Evolutionary conservation across 495 filamentous ascomycete species (phyloP).

Genomic region (Xylaria venustula): DNA sequence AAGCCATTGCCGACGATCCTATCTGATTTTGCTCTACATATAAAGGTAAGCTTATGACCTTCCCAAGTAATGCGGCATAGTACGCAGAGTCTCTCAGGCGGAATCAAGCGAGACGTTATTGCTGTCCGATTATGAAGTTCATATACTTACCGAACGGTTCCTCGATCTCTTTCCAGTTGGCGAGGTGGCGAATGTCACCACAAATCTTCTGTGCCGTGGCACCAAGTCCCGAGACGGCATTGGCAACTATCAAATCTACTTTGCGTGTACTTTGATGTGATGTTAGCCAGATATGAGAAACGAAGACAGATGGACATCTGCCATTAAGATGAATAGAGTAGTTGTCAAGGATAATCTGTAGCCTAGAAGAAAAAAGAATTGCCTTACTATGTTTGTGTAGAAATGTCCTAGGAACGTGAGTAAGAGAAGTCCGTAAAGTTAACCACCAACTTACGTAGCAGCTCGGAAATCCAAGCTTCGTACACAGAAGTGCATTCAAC

Average conservation of each 20-base stretch:
- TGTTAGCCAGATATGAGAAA: neutral
- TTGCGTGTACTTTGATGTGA: conserved; percentile 63
- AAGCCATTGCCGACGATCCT: conserved; percentile 60
- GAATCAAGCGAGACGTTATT: too few species aligned
- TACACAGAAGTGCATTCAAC: conserved; percentile 72
- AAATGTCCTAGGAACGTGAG: conserved; percentile 18
- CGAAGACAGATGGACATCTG: too few species aligned
- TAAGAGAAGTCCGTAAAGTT: neutral
- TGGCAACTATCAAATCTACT: conserved; percentile 77
- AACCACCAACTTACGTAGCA: conserved; percentile 47
- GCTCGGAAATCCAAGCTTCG: conserved; percentile 79
- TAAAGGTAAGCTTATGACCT: conserved; percentile 5
- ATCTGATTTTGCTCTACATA: conserved; percentile 4
- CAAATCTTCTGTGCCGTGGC: conserved; percentile 73
- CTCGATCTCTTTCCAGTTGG: conserved; percentile 77
- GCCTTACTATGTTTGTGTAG: conserved; percentile 34
- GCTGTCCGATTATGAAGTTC: too few species aligned
- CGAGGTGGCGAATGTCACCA: conserved; percentile 73
- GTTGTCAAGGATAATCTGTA: neutral
- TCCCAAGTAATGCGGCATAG: neutral
- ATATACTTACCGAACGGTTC: conserved; percentile 68
- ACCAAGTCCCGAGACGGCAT: conserved; percentile 79
- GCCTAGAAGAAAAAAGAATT: neutral
- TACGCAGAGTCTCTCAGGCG: neutral
- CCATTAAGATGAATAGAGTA: neutral